Evolutionary conservation across 257 asterid species (phyloP).

Genomic region (Gentiana straminea): DNA sequence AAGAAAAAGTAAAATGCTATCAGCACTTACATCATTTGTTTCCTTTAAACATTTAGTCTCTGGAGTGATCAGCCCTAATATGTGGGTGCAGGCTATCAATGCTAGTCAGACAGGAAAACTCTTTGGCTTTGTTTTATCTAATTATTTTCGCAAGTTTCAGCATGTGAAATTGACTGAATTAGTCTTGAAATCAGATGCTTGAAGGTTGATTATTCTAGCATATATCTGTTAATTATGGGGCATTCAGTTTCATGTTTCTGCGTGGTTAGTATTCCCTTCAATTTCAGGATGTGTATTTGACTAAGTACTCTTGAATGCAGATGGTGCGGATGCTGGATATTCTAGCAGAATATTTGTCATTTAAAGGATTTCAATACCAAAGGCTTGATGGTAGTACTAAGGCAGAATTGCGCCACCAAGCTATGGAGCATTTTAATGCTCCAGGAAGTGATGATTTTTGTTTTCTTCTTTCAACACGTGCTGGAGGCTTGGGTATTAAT

Average conservation of each 20-base stretch:
- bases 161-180: conserved; percentile 7
- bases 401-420: conserved; percentile 95
- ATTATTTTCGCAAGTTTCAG: conserved; percentile 2
- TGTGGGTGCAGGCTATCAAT: too few species aligned
- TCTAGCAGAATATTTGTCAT: conserved; percentile 82
- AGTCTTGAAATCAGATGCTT: conserved; percentile 65
- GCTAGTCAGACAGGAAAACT: too few species aligned
- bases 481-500: conserved; percentile 99
- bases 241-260: conserved; percentile 1
- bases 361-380: conserved; percentile 91
- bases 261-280: conserved; percentile 2
- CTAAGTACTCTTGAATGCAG: conserved; percentile 32
- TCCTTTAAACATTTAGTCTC: too few species aligned
- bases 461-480: conserved; percentile 98
- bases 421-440: conserved; percentile 99
- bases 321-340: conserved; percentile 99
- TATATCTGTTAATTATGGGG: not conserved
- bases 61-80: too few species aligned
- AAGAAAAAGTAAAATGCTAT: too few species aligned
- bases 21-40: too few species aligned
- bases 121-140: not conserved
- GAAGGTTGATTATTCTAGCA: conserved; percentile 92
- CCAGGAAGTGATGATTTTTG: conserved; percentile 97
- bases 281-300: conserved; percentile 9
- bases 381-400: conserved; percentile 99